phyloP scores from a whole-genome alignment of 1,284 basidiomycete genomes.

The Apiotrichum mycotoxinovorans region DNA sequence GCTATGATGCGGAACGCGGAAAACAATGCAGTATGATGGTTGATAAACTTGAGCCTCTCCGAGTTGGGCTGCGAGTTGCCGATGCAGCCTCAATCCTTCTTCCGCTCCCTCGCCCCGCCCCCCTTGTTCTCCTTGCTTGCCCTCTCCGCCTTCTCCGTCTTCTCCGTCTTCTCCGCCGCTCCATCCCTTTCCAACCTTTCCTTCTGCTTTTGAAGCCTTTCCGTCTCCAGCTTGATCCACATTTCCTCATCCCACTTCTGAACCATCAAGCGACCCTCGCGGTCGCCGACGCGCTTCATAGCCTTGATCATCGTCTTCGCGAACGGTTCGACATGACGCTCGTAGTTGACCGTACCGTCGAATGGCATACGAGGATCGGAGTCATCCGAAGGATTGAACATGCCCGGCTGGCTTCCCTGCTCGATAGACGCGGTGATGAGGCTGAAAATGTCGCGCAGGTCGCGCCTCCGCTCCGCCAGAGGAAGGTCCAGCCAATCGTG shows the following conservation, averaged over 20 bases:
- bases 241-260: conserved; percentile 19
- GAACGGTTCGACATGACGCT: conserved; percentile 34
- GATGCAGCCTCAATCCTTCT: too few relatives aligned
- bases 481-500: not conserved
- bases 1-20: not conserved
- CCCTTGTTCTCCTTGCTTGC: too few relatives aligned
- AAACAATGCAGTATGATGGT: conserved; percentile 1
- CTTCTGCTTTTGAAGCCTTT: not conserved
- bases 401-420: conserved; percentile 2
- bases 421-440: conserved; percentile 14
- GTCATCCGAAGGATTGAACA: not conserved
- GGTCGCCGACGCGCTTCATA: conserved; percentile 28
- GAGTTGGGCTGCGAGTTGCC: not conserved
- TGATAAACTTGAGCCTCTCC: not conserved
- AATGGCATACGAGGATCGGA: not conserved
- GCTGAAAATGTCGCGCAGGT: conserved; percentile 19
- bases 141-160: too few relatives aligned
- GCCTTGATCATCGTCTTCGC: conserved; percentile 27
- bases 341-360: conserved; percentile 15
- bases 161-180: too few relatives aligned
- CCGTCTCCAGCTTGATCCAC: not conserved
- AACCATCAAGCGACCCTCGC: conserved; percentile 19
- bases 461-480: not conserved
- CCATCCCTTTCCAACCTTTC: too few relatives aligned
- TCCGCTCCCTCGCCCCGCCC: too few relatives aligned